Evolutionary conservation across 2,329 filamentous ascomycete species (phyloP).

Genomic region (Alternaria postmessia): DNA sequence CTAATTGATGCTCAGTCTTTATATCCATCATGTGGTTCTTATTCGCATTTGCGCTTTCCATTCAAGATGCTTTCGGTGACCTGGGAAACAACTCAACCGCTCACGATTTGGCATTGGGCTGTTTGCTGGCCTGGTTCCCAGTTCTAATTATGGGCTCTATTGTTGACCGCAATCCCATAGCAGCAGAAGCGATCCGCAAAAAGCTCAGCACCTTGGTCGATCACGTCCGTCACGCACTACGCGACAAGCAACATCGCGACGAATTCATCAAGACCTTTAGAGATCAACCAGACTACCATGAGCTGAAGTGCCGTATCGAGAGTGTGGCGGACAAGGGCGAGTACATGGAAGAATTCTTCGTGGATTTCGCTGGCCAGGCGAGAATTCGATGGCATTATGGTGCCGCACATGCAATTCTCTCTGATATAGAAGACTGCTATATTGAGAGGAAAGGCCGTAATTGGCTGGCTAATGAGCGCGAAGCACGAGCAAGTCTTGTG

Average conservation of each 20-base stretch:
- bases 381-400: slow-evolving; percentile 52
- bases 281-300: slow-evolving; percentile 27
- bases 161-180: slow-evolving; percentile 57
- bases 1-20: slow-evolving; percentile 38
- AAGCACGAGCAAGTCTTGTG: slow-evolving; percentile 47
- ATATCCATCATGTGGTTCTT: slow-evolving; percentile 56
- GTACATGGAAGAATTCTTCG: slow-evolving; percentile 49
- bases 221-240: slow-evolving; percentile 45
- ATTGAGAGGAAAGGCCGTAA: slow-evolving; percentile 50
- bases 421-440: slow-evolving; percentile 53
- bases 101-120: slow-evolving; percentile 56
- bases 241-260: slow-evolving; percentile 34
- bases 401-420: slow-evolving; percentile 55
- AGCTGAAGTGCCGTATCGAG: slow-evolving; percentile 36
- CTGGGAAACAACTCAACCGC: slow-evolving; percentile 53
- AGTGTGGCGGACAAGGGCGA: slow-evolving; percentile 31
- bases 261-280: slow-evolving; percentile 42
- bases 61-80: slow-evolving; percentile 47
- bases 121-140: slow-evolving; percentile 57
- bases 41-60: slow-evolving; percentile 48
- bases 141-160: slow-evolving; percentile 56
- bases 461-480: slow-evolving; percentile 49
- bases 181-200: slow-evolving; percentile 50
- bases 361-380: slow-evolving; percentile 50
- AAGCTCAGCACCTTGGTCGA: slow-evolving; percentile 54